Percentiles rank a stretch among this genome's conserved stretches.
phyloP scores from a whole-genome alignment of 768 basidiomycete species.

The Boletus rubescentipes region DNA sequence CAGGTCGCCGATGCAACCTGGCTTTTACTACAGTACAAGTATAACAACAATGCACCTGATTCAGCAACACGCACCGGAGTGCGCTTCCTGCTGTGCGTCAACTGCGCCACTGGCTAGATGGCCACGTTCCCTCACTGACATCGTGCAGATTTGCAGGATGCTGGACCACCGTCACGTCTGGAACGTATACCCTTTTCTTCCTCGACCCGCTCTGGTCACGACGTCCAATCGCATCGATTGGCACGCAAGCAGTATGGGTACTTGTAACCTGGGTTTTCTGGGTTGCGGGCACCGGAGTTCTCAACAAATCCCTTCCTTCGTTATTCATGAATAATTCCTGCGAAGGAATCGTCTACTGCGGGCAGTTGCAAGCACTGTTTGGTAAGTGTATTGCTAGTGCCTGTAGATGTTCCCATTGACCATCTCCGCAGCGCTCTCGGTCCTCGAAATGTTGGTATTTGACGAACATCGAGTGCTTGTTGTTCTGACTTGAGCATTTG shows the following conservation, averaged over 20 bases:
- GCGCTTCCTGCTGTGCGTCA: slow-evolving; percentile 48
- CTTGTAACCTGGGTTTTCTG: slow-evolving; percentile 59
- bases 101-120: background rate
- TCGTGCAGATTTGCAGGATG: slow-evolving; percentile 51
- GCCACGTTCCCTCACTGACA: slow-evolving; percentile 4
- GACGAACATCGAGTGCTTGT: background rate
- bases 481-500: slow-evolving; percentile 10
- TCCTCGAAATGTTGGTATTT: slow-evolving; percentile 50
- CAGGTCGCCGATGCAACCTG: slow-evolving; percentile 57
- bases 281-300: slow-evolving; percentile 53
- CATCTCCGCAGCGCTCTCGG: slow-evolving; percentile 40
- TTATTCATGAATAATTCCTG: slow-evolving; percentile 44
- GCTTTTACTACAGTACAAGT: slow-evolving; percentile 56
- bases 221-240: slow-evolving; percentile 53
- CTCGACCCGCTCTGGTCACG: slow-evolving; percentile 58
- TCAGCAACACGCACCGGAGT: slow-evolving; percentile 42
- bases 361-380: slow-evolving; percentile 54
- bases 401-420: background rate
- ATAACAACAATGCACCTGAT: slow-evolving; percentile 52
- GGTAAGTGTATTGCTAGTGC: slow-evolving; percentile 34
- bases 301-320: slow-evolving; percentile 49
- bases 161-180: slow-evolving; percentile 59
- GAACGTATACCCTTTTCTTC: slow-evolving; percentile 54
- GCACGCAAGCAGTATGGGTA: slow-evolving; percentile 59
- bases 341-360: slow-evolving; percentile 47